Evolutionary conservation across 75 land plant genomes (phyloP).

Genomic region (Pinus taeda): DNA sequence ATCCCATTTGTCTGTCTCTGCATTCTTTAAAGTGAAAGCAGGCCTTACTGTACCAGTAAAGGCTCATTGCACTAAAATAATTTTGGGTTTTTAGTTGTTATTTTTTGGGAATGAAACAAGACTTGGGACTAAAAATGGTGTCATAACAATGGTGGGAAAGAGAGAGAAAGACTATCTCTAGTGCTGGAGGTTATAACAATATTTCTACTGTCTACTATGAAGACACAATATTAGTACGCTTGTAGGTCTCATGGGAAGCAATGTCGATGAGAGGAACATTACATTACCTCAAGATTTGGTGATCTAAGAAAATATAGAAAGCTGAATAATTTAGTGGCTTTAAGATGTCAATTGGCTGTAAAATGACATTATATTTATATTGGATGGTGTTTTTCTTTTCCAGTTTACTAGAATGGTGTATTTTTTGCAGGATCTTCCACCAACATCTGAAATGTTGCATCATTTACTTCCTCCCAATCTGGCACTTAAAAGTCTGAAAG

Average conservation of each 20-base stretch:
- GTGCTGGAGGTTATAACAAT: neutral
- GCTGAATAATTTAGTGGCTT: neutral
- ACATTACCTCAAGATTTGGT: neutral
- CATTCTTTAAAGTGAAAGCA: too few species aligned
- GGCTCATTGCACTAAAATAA: too few species aligned
- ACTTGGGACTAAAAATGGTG: neutral
- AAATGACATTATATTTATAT: neutral
- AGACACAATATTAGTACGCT: too few species aligned
- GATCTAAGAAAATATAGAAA: neutral
- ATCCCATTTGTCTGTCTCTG: too few species aligned
- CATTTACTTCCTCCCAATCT: constrained; percentile 61
- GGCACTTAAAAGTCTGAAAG: constrained; percentile 48
- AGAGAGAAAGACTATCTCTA: neutral
- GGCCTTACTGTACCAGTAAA: too few species aligned
- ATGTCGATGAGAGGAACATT: constrained; percentile 6
- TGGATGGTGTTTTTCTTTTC: neutral
- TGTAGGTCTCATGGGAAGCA: neutral
- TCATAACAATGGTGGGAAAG: too few species aligned
- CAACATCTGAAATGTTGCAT: constrained; percentile 40
- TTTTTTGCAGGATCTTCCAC: constrained; percentile 52
- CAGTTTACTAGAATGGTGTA: neutral
- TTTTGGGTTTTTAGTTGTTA: too few species aligned
- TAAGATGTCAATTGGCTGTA: neutral
- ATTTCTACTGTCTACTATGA: neutral
- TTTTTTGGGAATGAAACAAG: neutral